Evolutionary conservation across 495 filamentous ascomycete species (phyloP).

Genomic region (Aspergillus sclerotiicarbonarius): DNA sequence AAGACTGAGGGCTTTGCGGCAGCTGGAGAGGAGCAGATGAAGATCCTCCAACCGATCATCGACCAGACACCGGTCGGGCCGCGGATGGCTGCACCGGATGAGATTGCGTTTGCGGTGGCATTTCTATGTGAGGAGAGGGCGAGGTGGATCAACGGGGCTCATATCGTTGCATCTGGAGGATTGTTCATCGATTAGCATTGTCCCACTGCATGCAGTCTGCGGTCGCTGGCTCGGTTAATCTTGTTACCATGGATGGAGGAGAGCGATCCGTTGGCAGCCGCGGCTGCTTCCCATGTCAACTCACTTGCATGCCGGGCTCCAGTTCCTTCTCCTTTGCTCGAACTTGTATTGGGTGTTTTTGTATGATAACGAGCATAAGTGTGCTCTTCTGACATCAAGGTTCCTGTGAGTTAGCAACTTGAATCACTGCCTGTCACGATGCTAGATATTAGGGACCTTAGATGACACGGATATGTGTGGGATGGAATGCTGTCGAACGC

Average conservation of each 20-base stretch:
- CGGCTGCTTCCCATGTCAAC: too few species aligned
- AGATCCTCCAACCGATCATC: constrained; percentile 35
- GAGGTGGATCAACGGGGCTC: constrained; percentile 40
- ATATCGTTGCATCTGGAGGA: constrained; percentile 37
- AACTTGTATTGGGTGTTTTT: too few species aligned
- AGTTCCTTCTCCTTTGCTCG: too few species aligned
- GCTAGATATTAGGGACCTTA: too few species aligned
- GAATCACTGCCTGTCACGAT: too few species aligned
- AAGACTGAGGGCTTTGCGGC: constrained; percentile 31
- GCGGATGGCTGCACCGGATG: constrained; percentile 34
- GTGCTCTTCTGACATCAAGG: too few species aligned
- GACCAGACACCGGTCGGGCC: constrained; percentile 36
- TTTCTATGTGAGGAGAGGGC: constrained; percentile 36
- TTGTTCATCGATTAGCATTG: constrained; percentile 24
- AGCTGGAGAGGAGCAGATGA: constrained; percentile 37
- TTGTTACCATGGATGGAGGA: neutral
- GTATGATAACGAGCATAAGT: too few species aligned
- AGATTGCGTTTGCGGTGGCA: constrained; percentile 41
- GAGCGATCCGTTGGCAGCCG: neutral
- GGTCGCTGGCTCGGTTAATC: neutral
- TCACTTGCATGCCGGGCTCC: too few species aligned
- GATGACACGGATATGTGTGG: too few species aligned
- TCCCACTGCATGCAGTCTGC: neutral
- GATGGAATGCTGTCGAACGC: too few species aligned
- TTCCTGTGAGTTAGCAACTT: too few species aligned